phyloP scores from a whole-genome alignment of 2,329 filamentous ascomycete species.

The Pseudogymnoascus sp. region DNA sequence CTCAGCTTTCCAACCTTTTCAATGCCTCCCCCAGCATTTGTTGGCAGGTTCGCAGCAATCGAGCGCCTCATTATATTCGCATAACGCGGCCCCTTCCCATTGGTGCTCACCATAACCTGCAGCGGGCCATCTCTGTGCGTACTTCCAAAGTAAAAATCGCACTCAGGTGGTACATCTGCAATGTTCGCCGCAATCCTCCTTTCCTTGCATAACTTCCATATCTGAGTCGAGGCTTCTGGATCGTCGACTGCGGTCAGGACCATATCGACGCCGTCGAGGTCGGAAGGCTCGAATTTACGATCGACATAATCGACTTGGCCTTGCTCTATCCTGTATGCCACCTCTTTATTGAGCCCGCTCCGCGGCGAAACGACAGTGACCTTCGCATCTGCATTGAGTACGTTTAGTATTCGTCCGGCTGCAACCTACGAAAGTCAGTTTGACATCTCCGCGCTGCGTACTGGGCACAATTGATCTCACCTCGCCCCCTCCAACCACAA shows the following conservation, averaged over 20 bases:
- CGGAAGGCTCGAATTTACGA: slow-evolving; percentile 75
- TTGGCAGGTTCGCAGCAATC: slow-evolving; percentile 69
- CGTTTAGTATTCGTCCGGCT: slow-evolving; percentile 84
- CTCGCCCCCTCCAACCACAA: slow-evolving; percentile 94
- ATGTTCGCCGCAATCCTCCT: slow-evolving; percentile 83
- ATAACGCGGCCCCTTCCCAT: slow-evolving; percentile 87
- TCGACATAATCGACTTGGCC: slow-evolving; percentile 72
- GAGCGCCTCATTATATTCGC: slow-evolving; percentile 77
- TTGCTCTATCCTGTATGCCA: slow-evolving; percentile 68
- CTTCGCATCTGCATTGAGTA: slow-evolving; percentile 87
- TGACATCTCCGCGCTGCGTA: neutral
- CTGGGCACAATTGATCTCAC: slow-evolving; percentile 40
- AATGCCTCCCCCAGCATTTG: slow-evolving; percentile 77
- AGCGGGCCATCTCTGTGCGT: slow-evolving; percentile 90
- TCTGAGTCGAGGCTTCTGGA: slow-evolving; percentile 75
- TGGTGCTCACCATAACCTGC: slow-evolving; percentile 98
- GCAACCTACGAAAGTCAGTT: slow-evolving; percentile 60
- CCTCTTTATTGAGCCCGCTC: slow-evolving; percentile 77
- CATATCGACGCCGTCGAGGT: slow-evolving; percentile 76
- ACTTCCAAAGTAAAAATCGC: slow-evolving; percentile 97
- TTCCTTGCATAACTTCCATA: slow-evolving; percentile 92
- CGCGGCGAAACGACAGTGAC: slow-evolving; percentile 79
- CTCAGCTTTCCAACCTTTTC: slow-evolving; percentile 74
- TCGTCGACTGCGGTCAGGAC: slow-evolving; percentile 92
- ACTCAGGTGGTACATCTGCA: slow-evolving; percentile 91